A percentile compares a stretch with the other conserved stretches of the same genome.
These are phyloP conservation scores for Fusarium sp. DNA, from an alignment of 2,329 filamentous ascomycete species.

Conservation along the genomic window DNA sequence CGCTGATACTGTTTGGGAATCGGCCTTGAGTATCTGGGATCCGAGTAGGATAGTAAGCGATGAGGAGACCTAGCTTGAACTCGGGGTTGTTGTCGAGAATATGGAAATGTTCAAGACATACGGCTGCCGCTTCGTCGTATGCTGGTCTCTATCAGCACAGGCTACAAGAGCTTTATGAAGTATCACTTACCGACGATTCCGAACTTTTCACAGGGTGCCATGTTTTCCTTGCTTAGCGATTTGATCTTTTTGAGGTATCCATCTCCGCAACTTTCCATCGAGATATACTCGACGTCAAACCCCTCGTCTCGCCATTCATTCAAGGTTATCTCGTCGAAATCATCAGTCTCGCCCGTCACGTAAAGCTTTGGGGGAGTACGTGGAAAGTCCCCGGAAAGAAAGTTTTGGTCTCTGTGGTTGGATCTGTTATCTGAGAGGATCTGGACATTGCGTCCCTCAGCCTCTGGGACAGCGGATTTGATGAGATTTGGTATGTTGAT, in stretches of 20 bases:
- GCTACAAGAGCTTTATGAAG: background rate
- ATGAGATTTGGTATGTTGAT: constrained; percentile 47
- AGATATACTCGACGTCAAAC: constrained; percentile 57
- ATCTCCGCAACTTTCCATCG: constrained; percentile 51
- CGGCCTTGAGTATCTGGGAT: constrained; percentile 56
- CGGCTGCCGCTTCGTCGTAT: constrained; percentile 57
- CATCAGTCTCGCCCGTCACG: constrained; percentile 55
- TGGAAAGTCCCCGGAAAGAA: constrained; percentile 56
- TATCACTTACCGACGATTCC: constrained; percentile 54
- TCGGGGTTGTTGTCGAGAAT: constrained; percentile 58
- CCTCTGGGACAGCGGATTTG: constrained; percentile 48
- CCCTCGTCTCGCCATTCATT: constrained; percentile 56
- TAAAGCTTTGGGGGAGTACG: constrained; percentile 54
- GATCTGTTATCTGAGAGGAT: constrained; percentile 48
- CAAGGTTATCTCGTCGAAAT: constrained; percentile 54
- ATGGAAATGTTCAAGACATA: constrained; percentile 59
- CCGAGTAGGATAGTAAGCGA: constrained; percentile 59
- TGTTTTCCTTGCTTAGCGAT: constrained; percentile 47
- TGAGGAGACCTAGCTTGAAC: constrained; percentile 55
- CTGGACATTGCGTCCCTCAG: constrained; percentile 48
- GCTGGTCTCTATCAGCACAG: constrained; percentile 42
- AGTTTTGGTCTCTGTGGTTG: constrained; percentile 56
- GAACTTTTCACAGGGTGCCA: constrained; percentile 57
- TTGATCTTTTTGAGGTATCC: constrained; percentile 52
- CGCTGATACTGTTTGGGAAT: constrained; percentile 54